Base-by-base conservation (phyloP, 768 basidiomycete genomes). In the Neoboletus brunneissimus region DNA sequence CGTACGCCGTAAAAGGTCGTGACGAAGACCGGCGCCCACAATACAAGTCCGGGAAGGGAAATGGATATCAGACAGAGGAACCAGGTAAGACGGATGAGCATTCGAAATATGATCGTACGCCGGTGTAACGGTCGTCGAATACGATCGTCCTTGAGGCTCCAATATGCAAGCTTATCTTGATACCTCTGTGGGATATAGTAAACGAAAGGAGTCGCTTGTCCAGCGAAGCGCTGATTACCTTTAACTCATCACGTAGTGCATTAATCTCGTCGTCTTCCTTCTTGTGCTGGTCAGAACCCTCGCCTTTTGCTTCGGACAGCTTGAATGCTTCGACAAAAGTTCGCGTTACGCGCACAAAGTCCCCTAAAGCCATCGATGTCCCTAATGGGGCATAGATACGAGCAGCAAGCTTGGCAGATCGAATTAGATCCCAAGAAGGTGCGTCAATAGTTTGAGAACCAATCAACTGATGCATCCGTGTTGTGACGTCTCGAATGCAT, bases 371-470 rank as follows among this genome's bases (percentile, higher is more conserved):
- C 88, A 95, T 91, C 13, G 73, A 77, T 15, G 93, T 94, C 41
- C 93, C 93, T n/a, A 94, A 75, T 3, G 93, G 93, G 6, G 85
- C 90, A 63, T 95, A 95, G 45, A 95, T 85, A 27, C 89, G 75
- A 18, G 89, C 79, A 4, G 91, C 89, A 44, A 89, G 78, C 68
- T 91, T 91, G 23, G 88, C 86, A 22, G 80, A 81, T 44, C 91
- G 82, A 40, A 92, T 77, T 34, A 87, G 75, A 59, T 85, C 80
- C 91, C 93, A 95, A 6, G 88, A 88, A 25, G 93, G 94, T 4
- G 92, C 87, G 59, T 92, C 88, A 48, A 92, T 78, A 1, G 89
- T 91, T 6, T 89, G 90, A 27, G 81, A 81, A 57, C 85, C 83
- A 61, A 95, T 91, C 52, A 82, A 77, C 27, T 83, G 76, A 43